Conservation (phyloP, 305 asterid species). For the Coffea humblotiana region DNA sequence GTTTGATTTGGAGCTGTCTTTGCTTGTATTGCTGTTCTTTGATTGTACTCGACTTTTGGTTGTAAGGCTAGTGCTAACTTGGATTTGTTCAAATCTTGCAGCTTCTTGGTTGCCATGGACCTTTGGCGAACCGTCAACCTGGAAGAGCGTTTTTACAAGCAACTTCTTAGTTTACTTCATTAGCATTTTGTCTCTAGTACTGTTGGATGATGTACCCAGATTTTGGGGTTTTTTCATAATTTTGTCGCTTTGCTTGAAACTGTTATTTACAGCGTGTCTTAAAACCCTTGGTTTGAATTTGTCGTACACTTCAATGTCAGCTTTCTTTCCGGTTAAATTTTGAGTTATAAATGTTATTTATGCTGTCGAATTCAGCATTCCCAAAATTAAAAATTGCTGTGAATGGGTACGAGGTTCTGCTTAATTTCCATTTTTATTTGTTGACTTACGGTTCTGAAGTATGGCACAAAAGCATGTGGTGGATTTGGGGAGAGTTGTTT, state of each 20-base stretch:
- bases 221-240: not conserved
- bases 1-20: not conserved
- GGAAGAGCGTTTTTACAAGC: constrained; percentile 32
- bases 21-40: not conserved
- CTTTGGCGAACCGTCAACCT: constrained; percentile 36
- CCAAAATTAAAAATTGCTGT: no score
- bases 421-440: no score
- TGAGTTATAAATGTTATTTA: not conserved
- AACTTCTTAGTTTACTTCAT: not conserved
- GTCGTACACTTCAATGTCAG: not conserved
- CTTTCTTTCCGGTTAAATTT: not conserved
- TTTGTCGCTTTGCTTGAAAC: not conserved
- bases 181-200: not conserved
- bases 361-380: not conserved
- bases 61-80: not conserved
- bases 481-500: no score
- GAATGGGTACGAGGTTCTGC: no score
- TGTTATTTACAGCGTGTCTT: not conserved
- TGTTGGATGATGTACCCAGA: not conserved
- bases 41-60: not conserved
- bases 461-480: no score
- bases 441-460: no score
- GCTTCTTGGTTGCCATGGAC: constrained; percentile 46
- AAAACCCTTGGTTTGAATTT: not conserved
- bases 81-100: constrained; percentile 3